These are phyloP conservation scores for Xylaria sp. DNA, from an alignment of 495 filamentous ascomycete genomes.

Conservation along the genomic window DNA sequence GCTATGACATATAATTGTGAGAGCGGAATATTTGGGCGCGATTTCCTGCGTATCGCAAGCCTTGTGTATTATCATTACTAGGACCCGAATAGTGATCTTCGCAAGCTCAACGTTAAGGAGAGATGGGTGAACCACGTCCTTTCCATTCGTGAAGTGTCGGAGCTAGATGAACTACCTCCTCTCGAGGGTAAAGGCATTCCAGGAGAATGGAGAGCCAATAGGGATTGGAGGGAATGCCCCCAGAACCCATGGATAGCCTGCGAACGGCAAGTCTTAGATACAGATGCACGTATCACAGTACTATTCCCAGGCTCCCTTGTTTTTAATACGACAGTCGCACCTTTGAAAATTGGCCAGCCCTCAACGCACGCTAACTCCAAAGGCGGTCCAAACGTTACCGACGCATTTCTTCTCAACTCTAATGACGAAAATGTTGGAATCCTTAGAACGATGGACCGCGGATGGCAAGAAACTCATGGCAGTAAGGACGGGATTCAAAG, in stretches of 20 bases:
- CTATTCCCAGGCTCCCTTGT: constrained; percentile 24
- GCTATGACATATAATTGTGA: constrained; percentile 15
- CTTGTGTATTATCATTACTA: constrained; percentile 22
- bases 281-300: constrained; percentile 12
- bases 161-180: constrained; percentile 16
- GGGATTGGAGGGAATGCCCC: constrained; percentile 26
- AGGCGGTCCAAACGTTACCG: not conserved
- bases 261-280: not conserved
- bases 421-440: constrained; percentile 9
- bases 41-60: constrained; percentile 8
- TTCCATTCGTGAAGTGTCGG: constrained; percentile 12
- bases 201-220: constrained; percentile 20
- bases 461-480: constrained; percentile 21
- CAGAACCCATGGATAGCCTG: constrained; percentile 22
- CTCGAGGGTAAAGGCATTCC: constrained; percentile 12
- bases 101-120: constrained; percentile 16
- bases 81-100: not conserved
- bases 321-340: constrained; percentile 24
- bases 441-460: constrained; percentile 3
- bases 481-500: constrained; percentile 14
- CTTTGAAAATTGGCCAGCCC: constrained; percentile 13
- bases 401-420: constrained; percentile 8
- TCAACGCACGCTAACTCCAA: not conserved
- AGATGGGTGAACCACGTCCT: constrained; percentile 18
- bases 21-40: not conserved